phyloP scores from a whole-genome alignment of 495 filamentous ascomycete species.

The Penicillium fimorum region DNA sequence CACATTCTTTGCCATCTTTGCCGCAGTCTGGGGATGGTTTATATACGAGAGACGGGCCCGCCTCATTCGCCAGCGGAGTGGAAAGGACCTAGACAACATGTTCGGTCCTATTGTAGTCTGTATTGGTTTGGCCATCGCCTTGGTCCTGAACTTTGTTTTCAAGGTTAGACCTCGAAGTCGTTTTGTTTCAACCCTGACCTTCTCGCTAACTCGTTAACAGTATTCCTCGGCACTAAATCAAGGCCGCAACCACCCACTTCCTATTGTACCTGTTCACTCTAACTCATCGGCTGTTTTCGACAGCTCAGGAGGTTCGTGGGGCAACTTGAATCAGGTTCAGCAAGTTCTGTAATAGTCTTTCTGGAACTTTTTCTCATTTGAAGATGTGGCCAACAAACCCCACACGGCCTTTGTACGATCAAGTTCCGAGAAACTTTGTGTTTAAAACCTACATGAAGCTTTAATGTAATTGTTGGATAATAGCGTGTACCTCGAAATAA shows the following conservation, averaged over 20 bases:
- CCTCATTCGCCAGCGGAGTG: conserved; percentile 81
- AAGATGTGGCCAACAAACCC: background rate
- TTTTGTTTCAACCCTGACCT: background rate
- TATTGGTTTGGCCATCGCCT: conserved; percentile 69
- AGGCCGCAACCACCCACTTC: conserved; percentile 16
- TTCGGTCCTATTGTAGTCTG: conserved; percentile 82
- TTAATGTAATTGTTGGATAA: background rate
- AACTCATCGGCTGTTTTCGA: conserved; percentile 17
- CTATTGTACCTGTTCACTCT: conserved; percentile 10
- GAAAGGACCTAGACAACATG: conserved; percentile 87
- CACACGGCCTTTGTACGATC: background rate
- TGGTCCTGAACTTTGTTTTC: conserved; percentile 86
- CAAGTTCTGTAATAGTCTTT: conserved; percentile 20
- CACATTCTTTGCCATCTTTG: conserved; percentile 75
- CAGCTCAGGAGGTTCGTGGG: conserved; percentile 17
- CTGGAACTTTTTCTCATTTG: background rate
- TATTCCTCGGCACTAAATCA: conserved; percentile 37
- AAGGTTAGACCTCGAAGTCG: conserved; percentile 44
- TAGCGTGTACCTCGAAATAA: conserved; percentile 3
- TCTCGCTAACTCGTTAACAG: conserved; percentile 25
- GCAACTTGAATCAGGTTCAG: conserved; percentile 17
- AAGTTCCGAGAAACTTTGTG: background rate
- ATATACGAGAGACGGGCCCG: conserved; percentile 71
- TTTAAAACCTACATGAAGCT: background rate
- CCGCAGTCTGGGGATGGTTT: conserved; percentile 82